A percentile compares a stretch with the other conserved stretches of the same genome.
Evolutionary conservation across 768 basidiomycete species (phyloP).

Genomic region (Thelephora ganbajun): DNA sequence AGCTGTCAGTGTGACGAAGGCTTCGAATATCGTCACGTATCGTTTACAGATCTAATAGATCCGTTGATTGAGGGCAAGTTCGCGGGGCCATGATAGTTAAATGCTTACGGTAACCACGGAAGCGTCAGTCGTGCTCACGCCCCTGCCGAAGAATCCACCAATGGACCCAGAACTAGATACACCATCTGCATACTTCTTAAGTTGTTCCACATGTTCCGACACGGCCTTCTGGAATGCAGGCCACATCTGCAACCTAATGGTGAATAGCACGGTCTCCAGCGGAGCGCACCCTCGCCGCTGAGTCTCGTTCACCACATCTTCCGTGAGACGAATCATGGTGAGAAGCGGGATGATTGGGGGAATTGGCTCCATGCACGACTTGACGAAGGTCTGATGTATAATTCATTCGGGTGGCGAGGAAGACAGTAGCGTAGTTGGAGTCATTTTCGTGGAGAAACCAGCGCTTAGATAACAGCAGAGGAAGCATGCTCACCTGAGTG

Average conservation of each 20-base stretch:
- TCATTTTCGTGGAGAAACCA: not conserved
- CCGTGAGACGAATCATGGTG: conserved; percentile 85
- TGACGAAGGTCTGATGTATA: conserved; percentile 45
- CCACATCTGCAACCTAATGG: conserved; percentile 79
- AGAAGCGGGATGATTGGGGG: conserved; percentile 70
- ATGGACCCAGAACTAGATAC: conserved; percentile 16
- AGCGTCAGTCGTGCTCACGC: conserved; percentile 50
- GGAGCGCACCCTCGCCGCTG: conserved; percentile 69
- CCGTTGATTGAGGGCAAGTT: not conserved
- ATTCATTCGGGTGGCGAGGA: not conserved
- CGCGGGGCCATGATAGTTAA: conserved; percentile 6
- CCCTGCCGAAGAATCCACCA: conserved; percentile 48
- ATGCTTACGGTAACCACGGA: conserved; percentile 44
- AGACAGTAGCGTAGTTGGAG: not conserved
- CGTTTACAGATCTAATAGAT: conserved; percentile 46
- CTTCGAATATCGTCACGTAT: conserved; percentile 73
- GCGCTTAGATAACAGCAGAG: not conserved
- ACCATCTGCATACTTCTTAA: conserved; percentile 76
- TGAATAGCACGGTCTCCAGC: conserved; percentile 69
- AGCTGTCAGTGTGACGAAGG: conserved; percentile 65
- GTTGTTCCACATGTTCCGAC: conserved; percentile 66
- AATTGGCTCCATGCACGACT: conserved; percentile 52
- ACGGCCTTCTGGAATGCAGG: conserved; percentile 86
- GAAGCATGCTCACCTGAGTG: conserved; percentile 39
- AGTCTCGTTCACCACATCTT: conserved; percentile 61